phyloP scores from a whole-genome alignment of 2,329 filamentous ascomycete genomes.

The Aspergillus novofumigatus region DNA sequence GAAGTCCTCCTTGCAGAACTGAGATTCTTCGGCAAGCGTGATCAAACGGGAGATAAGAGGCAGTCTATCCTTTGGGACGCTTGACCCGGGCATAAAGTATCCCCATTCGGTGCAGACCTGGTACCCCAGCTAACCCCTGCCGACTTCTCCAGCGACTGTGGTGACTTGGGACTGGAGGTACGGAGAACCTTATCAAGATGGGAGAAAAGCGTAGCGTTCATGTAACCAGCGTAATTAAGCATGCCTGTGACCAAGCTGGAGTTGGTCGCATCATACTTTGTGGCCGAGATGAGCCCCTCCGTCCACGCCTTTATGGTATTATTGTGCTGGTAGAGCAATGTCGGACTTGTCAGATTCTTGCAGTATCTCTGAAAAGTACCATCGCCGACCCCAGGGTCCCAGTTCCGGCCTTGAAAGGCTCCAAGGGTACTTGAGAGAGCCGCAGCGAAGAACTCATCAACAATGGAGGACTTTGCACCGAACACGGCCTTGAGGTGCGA shows the following conservation, averaged over 20 bases:
- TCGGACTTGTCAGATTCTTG: constrained; percentile 49
- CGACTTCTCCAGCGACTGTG: constrained; percentile 6
- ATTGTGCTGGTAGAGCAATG: constrained; percentile 42
- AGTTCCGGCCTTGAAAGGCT: constrained; percentile 55
- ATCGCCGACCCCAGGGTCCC: constrained; percentile 54
- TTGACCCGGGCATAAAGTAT: constrained; percentile 69
- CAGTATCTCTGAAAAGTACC: constrained; percentile 52
- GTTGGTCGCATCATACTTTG: constrained; percentile 24
- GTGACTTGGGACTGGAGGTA: not conserved
- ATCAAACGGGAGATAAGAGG: constrained; percentile 70
- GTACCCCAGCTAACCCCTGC: constrained; percentile 54
- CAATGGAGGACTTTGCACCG: constrained; percentile 34
- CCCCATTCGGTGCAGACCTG: constrained; percentile 66
- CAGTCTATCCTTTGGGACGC: constrained; percentile 59
- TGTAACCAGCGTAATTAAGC: constrained; percentile 56
- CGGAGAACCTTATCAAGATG: constrained; percentile 26
- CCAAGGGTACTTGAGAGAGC: constrained; percentile 43
- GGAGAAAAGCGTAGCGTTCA: constrained; percentile 43
- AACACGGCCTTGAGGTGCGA: constrained; percentile 52
- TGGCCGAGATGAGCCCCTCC: constrained; percentile 1
- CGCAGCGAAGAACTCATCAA: constrained; percentile 17
- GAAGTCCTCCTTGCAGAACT: constrained; percentile 64
- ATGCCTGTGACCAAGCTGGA: constrained; percentile 48
- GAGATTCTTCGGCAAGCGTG: constrained; percentile 58
- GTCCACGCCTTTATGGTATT: constrained; percentile 26